Evolutionary conservation across 176 grass and related monocot genomes (phyloP).

Genomic region (Eragrostis curvula): DNA sequence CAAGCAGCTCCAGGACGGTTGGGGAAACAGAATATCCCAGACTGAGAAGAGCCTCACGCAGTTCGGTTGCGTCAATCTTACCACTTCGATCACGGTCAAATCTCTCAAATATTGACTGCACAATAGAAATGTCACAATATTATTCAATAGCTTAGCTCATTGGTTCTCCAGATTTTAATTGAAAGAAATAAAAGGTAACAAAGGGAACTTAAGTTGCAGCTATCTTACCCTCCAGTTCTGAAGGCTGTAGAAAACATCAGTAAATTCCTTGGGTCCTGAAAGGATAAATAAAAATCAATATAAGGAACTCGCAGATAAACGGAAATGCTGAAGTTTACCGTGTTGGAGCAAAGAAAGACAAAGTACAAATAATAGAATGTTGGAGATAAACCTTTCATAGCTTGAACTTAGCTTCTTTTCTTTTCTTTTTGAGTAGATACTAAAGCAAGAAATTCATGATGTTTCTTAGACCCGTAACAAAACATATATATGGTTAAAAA

Average conservation of each 20-base stretch:
- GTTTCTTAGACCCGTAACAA: background rate
- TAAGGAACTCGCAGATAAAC: background rate
- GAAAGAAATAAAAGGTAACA: conserved; percentile 13
- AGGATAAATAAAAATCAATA: conserved; percentile 12
- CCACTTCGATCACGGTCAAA: conserved; percentile 93
- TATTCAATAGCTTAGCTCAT: background rate
- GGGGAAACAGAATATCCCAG: conserved; percentile 92
- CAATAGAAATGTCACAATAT: conserved; percentile 22
- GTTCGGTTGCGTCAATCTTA: conserved; percentile 78
- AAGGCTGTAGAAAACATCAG: conserved; percentile 93
- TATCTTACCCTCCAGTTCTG: conserved; percentile 92
- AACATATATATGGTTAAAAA: too few species aligned
- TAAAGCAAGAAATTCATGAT: too few species aligned
- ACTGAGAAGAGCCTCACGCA: conserved; percentile 87
- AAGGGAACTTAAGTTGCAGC: background rate
- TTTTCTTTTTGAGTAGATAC: too few species aligned
- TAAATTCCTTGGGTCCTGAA: conserved; percentile 95
- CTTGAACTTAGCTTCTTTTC: too few species aligned
- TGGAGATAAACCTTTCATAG: too few species aligned
- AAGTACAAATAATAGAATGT: too few species aligned
- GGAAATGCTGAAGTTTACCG: background rate
- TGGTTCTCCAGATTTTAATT: background rate
- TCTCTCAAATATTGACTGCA: conserved; percentile 85
- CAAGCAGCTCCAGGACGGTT: conserved; percentile 79
- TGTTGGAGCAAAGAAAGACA: too few species aligned